Conservation (phyloP, 208 protist genomes). For the Leishmania lainsoni region DNA sequence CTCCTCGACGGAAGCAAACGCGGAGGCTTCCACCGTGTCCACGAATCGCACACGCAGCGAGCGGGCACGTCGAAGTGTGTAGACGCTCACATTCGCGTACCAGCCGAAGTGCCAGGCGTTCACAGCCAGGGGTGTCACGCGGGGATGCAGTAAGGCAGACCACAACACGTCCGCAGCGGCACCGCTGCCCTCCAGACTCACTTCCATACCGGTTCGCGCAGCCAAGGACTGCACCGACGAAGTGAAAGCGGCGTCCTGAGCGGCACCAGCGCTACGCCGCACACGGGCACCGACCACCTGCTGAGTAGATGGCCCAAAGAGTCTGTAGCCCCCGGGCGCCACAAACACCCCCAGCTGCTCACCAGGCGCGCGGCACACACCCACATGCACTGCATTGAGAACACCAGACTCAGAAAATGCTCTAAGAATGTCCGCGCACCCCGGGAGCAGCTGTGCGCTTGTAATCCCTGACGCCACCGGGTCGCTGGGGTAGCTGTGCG, state of each 20-base stretch:
- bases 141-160: constrained; percentile 3
- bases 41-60: constrained; percentile 21
- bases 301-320: constrained; percentile 18
- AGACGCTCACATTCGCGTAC: constrained; percentile 15
- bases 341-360: constrained; percentile 19
- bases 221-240: constrained; percentile 11
- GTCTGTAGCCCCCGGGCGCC: constrained; percentile 3
- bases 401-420: not conserved
- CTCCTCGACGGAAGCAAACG: constrained; percentile 10
- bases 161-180: constrained; percentile 12
- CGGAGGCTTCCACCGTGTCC: constrained; percentile 9
- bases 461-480: not conserved
- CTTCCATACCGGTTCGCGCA: constrained; percentile 8
- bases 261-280: constrained; percentile 14
- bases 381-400: constrained; percentile 3
- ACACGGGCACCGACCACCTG: constrained; percentile 15
- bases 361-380: constrained; percentile 19
- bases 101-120: constrained; percentile 19
- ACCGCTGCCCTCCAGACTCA: constrained; percentile 9
- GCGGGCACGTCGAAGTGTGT: constrained; percentile 12
- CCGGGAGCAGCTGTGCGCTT: not conserved
- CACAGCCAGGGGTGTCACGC: constrained; percentile 18
- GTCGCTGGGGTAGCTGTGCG: not conserved
- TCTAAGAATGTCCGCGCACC: not conserved
- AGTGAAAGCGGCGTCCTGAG: constrained; percentile 18